Conservation (phyloP, 2,329 filamentous ascomycete species). For the Hymenoscyphus fraxineus region DNA sequence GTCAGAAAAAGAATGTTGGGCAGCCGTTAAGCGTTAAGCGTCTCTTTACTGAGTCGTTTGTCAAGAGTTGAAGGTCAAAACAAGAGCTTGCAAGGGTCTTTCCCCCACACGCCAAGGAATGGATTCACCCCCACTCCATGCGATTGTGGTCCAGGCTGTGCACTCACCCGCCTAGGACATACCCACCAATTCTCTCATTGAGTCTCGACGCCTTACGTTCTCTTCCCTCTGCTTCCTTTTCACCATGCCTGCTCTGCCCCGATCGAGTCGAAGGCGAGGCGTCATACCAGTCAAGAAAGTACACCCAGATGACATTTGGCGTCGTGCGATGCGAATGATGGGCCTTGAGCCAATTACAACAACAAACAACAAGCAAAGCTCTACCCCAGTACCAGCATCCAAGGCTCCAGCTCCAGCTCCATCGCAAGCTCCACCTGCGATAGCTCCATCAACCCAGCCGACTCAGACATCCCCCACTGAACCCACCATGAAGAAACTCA, state of each 20-base stretch:
- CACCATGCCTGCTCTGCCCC: conserved; percentile 20
- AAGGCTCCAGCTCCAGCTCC: conserved; percentile 4
- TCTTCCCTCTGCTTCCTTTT: not conserved
- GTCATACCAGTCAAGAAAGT: conserved; percentile 14
- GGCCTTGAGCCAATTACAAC: conserved; percentile 19
- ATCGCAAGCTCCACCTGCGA: not conserved
- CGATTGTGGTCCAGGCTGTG: not conserved
- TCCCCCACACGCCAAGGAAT: not conserved
- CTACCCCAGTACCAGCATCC: not conserved
- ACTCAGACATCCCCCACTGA: not conserved
- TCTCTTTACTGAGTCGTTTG: no score
- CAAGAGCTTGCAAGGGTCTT: not conserved
- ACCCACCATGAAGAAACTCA: conserved; percentile 5
- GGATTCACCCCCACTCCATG: not conserved
- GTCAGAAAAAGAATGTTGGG: no score
- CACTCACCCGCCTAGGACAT: not conserved
- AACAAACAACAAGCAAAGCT: conserved; percentile 8
- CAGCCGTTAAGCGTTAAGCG: no score
- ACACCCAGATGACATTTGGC: conserved; percentile 18
- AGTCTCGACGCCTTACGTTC: not conserved
- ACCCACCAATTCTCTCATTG: not conserved
- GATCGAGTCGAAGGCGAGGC: conserved; percentile 14
- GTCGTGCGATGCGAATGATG: conserved; percentile 16
- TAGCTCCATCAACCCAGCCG: not conserved
- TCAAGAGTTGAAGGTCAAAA: not conserved